Evolutionary conservation across 78 protist genomes (phyloP).

Genomic region (Tieghemostelium lacteum): DNA sequence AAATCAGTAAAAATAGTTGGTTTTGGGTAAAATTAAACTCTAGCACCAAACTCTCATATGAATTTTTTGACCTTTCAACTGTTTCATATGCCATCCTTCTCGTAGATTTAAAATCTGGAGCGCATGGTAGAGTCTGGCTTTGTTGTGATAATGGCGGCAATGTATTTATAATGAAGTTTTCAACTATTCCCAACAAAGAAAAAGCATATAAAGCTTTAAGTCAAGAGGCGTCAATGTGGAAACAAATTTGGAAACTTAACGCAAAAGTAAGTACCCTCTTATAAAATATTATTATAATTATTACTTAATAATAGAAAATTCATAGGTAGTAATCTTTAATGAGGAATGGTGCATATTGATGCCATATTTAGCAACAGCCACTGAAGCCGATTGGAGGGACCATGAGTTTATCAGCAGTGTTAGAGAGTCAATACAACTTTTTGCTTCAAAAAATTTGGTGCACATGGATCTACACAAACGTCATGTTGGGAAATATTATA

Average conservation of each 20-base stretch:
- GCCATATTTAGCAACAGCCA: neutral
- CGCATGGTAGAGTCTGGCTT: slow-evolving; percentile 7
- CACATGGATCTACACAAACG: neutral
- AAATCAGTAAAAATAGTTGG: neutral
- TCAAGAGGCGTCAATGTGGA: neutral
- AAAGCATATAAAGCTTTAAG: neutral
- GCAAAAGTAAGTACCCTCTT: neutral
- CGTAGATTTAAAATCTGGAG: neutral
- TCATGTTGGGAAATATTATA: neutral
- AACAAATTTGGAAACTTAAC: neutral
- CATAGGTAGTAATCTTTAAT: neutral
- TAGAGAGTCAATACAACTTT: neutral
- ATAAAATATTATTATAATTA: too few species aligned
- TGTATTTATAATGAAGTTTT: neutral
- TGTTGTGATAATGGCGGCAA: neutral
- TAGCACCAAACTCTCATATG: neutral
- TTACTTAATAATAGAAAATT: too few species aligned
- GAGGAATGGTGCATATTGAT: neutral
- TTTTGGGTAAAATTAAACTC: neutral
- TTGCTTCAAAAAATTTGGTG: neutral
- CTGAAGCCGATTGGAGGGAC: neutral
- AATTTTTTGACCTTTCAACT: neutral
- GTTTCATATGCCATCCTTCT: neutral
- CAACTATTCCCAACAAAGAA: neutral
- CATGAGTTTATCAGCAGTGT: neutral